These are phyloP conservation scores for Rauvolfia tetraphylla DNA, from an alignment of 257 asterid species.

Conservation along the genomic window DNA sequence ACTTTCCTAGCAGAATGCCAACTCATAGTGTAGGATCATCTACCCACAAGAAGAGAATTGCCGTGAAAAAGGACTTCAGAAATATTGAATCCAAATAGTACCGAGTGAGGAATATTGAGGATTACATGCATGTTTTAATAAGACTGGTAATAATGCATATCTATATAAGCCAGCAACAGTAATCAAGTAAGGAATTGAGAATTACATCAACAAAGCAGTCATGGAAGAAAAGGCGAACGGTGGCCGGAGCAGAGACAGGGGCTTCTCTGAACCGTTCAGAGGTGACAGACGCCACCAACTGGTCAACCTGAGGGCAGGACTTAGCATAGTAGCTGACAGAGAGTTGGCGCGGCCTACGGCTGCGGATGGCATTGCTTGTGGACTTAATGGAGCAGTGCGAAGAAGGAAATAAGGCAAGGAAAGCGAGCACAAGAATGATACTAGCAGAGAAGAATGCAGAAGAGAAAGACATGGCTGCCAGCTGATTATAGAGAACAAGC, in stretches of 20 bases:
- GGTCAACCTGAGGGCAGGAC: constrained; percentile 80
- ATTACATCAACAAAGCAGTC: constrained; percentile 82
- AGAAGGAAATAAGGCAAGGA: constrained; percentile 23
- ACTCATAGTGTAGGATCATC: not conserved
- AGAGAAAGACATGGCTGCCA: constrained; percentile 32
- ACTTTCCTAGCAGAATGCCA: not conserved
- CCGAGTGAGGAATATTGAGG: not conserved
- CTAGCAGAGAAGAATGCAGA: constrained; percentile 17
- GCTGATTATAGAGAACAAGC: constrained; percentile 4
- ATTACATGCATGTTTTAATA: not conserved
- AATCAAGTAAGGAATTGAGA: not conserved
- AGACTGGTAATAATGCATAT: not conserved
- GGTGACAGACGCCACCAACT: constrained; percentile 64
- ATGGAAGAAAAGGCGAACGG: constrained; percentile 96
- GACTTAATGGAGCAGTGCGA: constrained; percentile 24
- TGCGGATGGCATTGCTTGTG: constrained; percentile 6
- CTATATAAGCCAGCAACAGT: not conserved
- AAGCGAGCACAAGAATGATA: constrained; percentile 20
- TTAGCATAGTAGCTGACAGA: constrained; percentile 58
- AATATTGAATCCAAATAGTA: not conserved
- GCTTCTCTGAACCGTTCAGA: constrained; percentile 61
- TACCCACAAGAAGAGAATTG: not conserved
- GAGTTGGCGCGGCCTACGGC: constrained; percentile 35
- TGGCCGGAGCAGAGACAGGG: constrained; percentile 84
- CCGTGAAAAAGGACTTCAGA: not conserved